These are phyloP conservation scores for Sugiyamaella marilandica DNA, from an alignment of 805 yeast species.

Conservation along the genomic window DNA sequence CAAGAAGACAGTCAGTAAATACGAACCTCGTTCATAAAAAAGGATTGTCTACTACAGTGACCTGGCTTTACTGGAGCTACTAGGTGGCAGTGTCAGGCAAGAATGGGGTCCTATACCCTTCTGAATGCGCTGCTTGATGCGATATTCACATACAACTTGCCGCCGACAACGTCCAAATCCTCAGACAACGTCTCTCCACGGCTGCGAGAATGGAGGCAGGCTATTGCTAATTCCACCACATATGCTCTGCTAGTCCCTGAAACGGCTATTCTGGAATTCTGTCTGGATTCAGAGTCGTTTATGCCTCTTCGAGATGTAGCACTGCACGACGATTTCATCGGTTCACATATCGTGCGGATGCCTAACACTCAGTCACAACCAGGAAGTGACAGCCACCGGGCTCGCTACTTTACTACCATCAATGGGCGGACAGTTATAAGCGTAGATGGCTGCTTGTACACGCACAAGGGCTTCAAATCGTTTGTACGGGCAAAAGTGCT, in stretches of 20 bases:
- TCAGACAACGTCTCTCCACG: conserved; percentile 10
- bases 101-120: neutral
- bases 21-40: too few species aligned
- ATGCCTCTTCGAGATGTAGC: conserved; percentile 48
- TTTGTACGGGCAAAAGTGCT: conserved; percentile 43
- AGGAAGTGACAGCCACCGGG: conserved; percentile 21
- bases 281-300: conserved; percentile 38
- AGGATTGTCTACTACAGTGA: too few species aligned
- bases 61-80: neutral
- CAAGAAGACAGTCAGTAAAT: too few species aligned
- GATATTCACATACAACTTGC: conserved; percentile 44
- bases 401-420: conserved; percentile 23
- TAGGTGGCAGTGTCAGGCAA: neutral
- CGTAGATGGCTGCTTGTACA: conserved; percentile 49
- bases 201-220: conserved; percentile 17
- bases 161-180: conserved; percentile 45
- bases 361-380: conserved; percentile 21
- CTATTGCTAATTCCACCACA: conserved; percentile 39
- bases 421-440: conserved; percentile 47
- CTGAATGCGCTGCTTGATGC: conserved; percentile 62
- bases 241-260: conserved; percentile 64
- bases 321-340: conserved; percentile 54
- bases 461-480: conserved; percentile 55
- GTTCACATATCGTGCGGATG: conserved; percentile 52
- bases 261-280: conserved; percentile 41